Evolutionary conservation across 441 rosid species (phyloP).

Genomic region (Viola pubescens): DNA sequence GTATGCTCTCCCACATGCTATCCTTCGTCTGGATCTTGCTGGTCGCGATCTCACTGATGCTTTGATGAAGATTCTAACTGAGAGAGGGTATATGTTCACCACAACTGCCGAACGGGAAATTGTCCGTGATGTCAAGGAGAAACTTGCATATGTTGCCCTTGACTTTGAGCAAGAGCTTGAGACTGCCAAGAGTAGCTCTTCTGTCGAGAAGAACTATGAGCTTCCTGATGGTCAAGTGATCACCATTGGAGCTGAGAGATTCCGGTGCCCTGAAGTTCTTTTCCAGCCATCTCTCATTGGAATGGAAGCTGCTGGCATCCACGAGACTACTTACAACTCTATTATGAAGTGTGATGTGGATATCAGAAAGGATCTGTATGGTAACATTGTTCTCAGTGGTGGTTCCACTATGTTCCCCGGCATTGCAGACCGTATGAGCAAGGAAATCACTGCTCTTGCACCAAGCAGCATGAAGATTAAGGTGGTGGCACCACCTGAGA

Average conservation of each 20-base stretch:
- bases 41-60: conserved; percentile 76
- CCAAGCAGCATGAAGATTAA: conserved; percentile 57
- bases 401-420: conserved; percentile 61
- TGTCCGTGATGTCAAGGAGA: conserved; percentile 74
- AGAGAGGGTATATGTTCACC: conserved; percentile 69
- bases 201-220: conserved; percentile 62
- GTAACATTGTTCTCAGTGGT: conserved; percentile 53
- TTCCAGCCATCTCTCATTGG: conserved; percentile 73
- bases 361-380: conserved; percentile 48
- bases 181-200: conserved; percentile 45
- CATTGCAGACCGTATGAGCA: conserved; percentile 58
- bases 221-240: conserved; percentile 72
- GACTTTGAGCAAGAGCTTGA: conserved; percentile 66
- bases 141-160: conserved; percentile 56
- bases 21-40: conserved; percentile 63
- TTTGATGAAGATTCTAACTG: conserved; percentile 59
- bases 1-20: conserved; percentile 64
- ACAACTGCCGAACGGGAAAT: conserved; percentile 67
- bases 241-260: conserved; percentile 63
- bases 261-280: conserved; percentile 75
- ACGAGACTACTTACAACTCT: conserved; percentile 60
- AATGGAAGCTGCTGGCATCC: conserved; percentile 65
- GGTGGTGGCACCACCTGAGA: conserved; percentile 50
- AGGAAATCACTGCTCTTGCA: conserved; percentile 53
- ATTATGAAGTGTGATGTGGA: conserved; percentile 74